Evolutionary conservation across 495 filamentous ascomycete genomes (phyloP).

Genomic region (Tuber indicum): DNA sequence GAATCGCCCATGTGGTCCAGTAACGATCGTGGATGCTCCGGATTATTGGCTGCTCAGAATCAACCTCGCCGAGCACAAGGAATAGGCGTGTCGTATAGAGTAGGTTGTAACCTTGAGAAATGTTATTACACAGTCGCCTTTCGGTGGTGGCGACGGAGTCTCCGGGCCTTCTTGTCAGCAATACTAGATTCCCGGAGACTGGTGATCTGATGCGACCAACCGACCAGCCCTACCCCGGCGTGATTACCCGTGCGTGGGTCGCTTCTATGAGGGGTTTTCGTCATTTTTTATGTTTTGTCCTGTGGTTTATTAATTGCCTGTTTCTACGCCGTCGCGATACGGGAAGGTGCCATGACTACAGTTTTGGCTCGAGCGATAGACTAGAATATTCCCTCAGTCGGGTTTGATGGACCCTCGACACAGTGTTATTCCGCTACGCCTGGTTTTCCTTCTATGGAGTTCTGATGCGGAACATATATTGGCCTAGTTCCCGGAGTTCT

Average conservation of each 20-base stretch:
- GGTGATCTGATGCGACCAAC: background rate
- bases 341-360: background rate
- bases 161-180: background rate
- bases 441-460: background rate
- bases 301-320: background rate
- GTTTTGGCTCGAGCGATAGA: background rate
- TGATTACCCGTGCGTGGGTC: background rate
- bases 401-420: background rate
- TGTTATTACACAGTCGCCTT: background rate
- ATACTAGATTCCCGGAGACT: background rate
- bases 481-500: background rate
- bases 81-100: background rate
- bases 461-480: background rate
- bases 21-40: background rate
- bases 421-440: background rate
- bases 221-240: background rate
- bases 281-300: background rate
- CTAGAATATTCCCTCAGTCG: background rate
- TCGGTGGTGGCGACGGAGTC: background rate
- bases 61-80: background rate
- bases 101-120: background rate
- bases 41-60: background rate
- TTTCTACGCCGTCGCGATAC: background rate
- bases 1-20: slow-evolving; percentile 3
- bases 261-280: slow-evolving; percentile 1